Conservation (phyloP, 179 eudicot genomes). For the Silene vulgaris region DNA sequence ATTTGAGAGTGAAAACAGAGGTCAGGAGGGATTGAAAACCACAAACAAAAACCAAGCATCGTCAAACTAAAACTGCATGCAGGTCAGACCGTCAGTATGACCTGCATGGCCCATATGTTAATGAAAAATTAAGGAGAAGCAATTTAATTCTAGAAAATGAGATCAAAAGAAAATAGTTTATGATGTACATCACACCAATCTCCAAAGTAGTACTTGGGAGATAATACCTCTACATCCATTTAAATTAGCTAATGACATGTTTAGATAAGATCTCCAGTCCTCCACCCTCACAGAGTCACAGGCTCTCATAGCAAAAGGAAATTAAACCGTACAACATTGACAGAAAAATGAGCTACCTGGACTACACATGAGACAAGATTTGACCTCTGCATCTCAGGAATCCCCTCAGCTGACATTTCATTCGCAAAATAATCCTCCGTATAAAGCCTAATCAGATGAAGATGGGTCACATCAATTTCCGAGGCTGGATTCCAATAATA, state of each 20-base stretch:
- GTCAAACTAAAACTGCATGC: neutral
- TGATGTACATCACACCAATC: neutral
- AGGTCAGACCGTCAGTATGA: neutral
- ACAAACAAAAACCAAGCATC: neutral
- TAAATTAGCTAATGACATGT: neutral
- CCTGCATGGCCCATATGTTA: neutral
- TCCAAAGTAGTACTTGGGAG: neutral
- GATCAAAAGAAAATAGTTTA: neutral
- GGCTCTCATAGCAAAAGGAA: neutral
- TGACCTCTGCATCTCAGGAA: conserved; percentile 98
- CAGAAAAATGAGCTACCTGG: conserved; percentile 48
- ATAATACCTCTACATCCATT: conserved; percentile 2
- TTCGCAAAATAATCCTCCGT: conserved; percentile 73
- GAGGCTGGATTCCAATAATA: neutral
- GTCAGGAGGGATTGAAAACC: neutral
- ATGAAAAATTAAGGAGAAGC: neutral
- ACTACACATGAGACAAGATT: conserved; percentile 86
- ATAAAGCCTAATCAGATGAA: conserved; percentile 57
- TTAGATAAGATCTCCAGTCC: neutral
- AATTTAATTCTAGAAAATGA: neutral
- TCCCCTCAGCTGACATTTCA: conserved; percentile 77
- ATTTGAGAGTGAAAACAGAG: too few relatives aligned
- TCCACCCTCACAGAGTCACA: neutral
- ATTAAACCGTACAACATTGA: neutral
- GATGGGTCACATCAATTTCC: neutral